These are phyloP conservation scores for Capsaspora owczarzaki DNA, from an alignment of 78 protist genomes.

Conservation along the genomic window DNA sequence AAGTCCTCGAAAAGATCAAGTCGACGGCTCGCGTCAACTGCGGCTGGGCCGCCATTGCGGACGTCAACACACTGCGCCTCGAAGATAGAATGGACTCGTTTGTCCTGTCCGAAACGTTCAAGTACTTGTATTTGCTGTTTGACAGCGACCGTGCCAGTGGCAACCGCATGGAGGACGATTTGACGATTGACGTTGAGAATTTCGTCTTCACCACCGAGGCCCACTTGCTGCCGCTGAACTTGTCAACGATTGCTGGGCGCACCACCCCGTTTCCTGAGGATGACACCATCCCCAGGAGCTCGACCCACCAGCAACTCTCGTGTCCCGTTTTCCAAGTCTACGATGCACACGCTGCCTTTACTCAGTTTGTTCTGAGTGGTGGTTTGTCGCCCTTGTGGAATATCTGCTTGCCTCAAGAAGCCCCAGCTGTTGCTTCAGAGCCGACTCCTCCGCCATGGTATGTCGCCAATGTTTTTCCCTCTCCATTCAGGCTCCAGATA, in stretches of 20 bases:
- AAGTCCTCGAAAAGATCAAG: background rate
- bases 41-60: background rate
- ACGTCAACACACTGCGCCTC: background rate
- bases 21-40: background rate
- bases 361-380: background rate
- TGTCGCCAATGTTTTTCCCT: too few relatives aligned
- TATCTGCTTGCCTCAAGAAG: too few relatives aligned
- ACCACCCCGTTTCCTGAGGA: background rate
- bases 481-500: too few relatives aligned
- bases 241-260: background rate
- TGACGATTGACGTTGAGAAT: too few relatives aligned
- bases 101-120: slow-evolving; percentile 49
- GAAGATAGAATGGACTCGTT: slow-evolving; percentile 36
- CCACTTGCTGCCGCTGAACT: background rate
- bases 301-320: background rate
- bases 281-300: background rate
- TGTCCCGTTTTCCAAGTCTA: background rate
- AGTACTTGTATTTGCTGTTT: slow-evolving; percentile 70
- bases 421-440: too few relatives aligned
- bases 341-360: background rate
- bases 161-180: background rate
- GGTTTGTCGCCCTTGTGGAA: background rate
- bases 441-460: too few relatives aligned
- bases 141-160: background rate
- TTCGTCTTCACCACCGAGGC: background rate